Evolutionary conservation across 306 rosid species (phyloP), one percentile per base, ranked within the genome.

Genomic region (Glycine tomentella): DNA sequence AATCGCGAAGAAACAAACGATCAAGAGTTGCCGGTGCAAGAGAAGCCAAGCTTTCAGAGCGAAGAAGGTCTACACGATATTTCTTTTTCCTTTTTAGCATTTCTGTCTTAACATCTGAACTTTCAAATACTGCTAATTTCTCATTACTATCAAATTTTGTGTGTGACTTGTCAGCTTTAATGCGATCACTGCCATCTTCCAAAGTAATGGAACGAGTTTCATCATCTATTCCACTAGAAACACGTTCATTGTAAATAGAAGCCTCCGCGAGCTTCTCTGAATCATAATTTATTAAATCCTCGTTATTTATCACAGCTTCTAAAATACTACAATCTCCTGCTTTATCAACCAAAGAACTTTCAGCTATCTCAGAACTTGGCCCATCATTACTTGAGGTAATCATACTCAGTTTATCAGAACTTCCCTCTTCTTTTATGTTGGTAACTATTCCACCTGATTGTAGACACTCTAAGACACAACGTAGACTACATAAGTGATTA

Each of bases 41-140:
- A 77, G 98, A 93, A 55, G 98, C 99, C 93, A 95, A 86, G 84
- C 98, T 92, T 85, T 95, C 99, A 88, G 94, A 93, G 56, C 97
- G 98, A 75, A 95, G 98, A 80, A 95, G 89, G 85, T 95, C 96
- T 72, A 95, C 97, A 58, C 84, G 92, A 52, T 89, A 95, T 73
- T 92, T 89, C 89, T 81, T 93, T 92, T 17, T 89, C 87, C 69
- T 85, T 82, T 83, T 88, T 64, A 82, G 36, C 48, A 75, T 44
- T 88, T 93, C 97, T 79, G 78, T 84, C 83, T 87, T 97, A 77
- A 66, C 68, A 71, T 88, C 86, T 69, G 91, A 84, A 64, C 70
- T 90, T 72, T 93, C 93, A 73, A 81, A 84, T 50, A 14, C 86
- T 62, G 74, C 72, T 72, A 13, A 40, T 72, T 85, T 95, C 75